Percentiles rank a stretch among this genome's conserved stretches.
Evolutionary conservation across 352 stramenopile genomes (phyloP).

Genomic region (Pythium dissotocum): DNA sequence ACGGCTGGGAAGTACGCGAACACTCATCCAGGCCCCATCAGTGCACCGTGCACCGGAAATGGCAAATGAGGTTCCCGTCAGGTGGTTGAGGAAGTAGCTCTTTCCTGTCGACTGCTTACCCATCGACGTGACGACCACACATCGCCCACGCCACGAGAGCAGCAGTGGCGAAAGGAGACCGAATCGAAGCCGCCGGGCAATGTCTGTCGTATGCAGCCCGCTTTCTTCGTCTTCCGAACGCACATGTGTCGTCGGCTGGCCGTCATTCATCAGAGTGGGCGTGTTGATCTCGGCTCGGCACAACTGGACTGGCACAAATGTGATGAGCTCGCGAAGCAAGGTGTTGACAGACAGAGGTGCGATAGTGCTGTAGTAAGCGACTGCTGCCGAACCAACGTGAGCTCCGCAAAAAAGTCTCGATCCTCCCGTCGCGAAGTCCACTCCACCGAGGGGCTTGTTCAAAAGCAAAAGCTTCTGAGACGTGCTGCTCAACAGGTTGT

Average conservation of each 20-base stretch:
- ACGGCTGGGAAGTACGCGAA: slow-evolving; percentile 41
- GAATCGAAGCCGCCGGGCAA: slow-evolving; percentile 51
- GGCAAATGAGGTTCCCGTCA: slow-evolving; percentile 72
- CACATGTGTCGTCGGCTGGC: slow-evolving; percentile 23
- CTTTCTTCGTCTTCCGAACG: not conserved
- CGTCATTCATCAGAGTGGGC: slow-evolving; percentile 48
- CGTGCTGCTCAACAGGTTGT: too few species aligned
- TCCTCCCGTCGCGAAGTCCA: slow-evolving; percentile 13
- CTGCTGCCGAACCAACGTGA: too few species aligned
- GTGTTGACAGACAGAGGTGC: not conserved
- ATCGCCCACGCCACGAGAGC: slow-evolving; percentile 40
- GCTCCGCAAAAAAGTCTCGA: too few species aligned
- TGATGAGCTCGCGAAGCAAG: slow-evolving; percentile 52
- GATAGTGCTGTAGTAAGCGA: not conserved
- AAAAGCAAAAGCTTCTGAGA: slow-evolving; percentile 39
- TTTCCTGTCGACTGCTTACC: slow-evolving; percentile 79
- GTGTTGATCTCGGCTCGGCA: slow-evolving; percentile 65
- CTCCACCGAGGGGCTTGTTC: slow-evolving; percentile 48
- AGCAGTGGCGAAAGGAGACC: slow-evolving; percentile 48
- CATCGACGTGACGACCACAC: slow-evolving; percentile 60
- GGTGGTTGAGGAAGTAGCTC: slow-evolving; percentile 77
- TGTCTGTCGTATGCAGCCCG: slow-evolving; percentile 33
- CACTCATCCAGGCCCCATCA: slow-evolving; percentile 67
- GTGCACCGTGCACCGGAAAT: slow-evolving; percentile 65
- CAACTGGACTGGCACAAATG: slow-evolving; percentile 71